A percentile compares a stretch with the other conserved stretches of the same genome.
These are phyloP conservation scores for Picochlorum sp. DNA, from an alignment of 139 green algal species.

Conservation along the genomic window DNA sequence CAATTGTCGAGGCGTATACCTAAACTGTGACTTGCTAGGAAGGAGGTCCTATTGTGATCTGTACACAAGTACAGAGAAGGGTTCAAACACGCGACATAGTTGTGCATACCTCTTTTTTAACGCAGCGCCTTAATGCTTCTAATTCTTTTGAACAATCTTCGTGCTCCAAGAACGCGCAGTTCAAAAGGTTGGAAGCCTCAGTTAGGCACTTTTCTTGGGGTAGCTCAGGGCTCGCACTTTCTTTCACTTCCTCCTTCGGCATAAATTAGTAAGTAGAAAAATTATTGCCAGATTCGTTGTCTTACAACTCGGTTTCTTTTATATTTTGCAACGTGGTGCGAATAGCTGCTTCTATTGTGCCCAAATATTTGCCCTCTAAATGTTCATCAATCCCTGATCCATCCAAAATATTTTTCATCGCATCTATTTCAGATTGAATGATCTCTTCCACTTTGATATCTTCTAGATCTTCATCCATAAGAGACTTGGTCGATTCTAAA, in stretches of 20 bases:
- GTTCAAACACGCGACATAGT: too few species aligned
- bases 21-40: neutral
- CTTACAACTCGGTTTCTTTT: too few species aligned
- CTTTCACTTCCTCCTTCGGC: neutral
- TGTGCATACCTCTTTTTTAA: conserved; percentile 4
- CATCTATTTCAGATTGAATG: conserved; percentile 9
- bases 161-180: neutral
- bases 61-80: neutral
- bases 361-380: conserved; percentile 10
- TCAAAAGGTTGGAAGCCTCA: conserved; percentile 2
- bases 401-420: conserved; percentile 6
- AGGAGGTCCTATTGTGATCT: neutral
- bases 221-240: neutral
- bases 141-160: neutral
- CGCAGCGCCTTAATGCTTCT: neutral
- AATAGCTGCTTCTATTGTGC: neutral
- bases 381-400: neutral
- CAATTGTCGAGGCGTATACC: neutral
- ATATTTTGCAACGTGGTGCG: too few species aligned
- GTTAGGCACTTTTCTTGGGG: neutral
- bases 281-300: neutral
- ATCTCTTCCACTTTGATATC: neutral
- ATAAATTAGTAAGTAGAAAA: neutral
- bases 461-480: neutral
- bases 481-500: neutral